Conservation (phyloP, 1,139 yeast species). For the Yamadazyma blattariae region DNA sequence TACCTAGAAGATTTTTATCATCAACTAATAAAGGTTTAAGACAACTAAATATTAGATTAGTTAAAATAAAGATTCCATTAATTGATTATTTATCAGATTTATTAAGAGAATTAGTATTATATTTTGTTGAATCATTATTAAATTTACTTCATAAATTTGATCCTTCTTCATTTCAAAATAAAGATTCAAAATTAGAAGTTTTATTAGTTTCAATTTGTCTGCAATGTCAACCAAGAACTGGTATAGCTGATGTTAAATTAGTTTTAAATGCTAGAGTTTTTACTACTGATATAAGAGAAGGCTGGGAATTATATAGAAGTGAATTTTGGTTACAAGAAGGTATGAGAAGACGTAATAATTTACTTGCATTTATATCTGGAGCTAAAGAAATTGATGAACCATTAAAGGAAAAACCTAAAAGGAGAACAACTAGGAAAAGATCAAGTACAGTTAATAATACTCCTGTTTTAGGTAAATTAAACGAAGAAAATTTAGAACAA, state of each 20-base stretch:
- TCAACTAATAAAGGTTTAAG: constrained; percentile 86
- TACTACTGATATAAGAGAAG: constrained; percentile 80
- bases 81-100: constrained; percentile 51
- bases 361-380: constrained; percentile 33
- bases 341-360: constrained; percentile 55
- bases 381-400: constrained; percentile 15
- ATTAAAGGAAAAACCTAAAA: constrained; percentile 33
- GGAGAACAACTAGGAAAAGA: constrained; percentile 34
- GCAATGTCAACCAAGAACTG: constrained; percentile 46
- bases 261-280: constrained; percentile 80
- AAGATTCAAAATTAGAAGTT: constrained; percentile 36
- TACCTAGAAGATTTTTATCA: constrained; percentile 73
- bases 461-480: constrained; percentile 17
- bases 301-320: constrained; percentile 91
- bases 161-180: constrained; percentile 33
- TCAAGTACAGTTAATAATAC: constrained; percentile 14
- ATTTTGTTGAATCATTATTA: constrained; percentile 26
- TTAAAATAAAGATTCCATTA: constrained; percentile 62
- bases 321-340: constrained; percentile 93
- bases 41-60: constrained; percentile 75
- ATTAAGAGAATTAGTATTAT: constrained; percentile 37
- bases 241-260: constrained; percentile 58
- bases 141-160: constrained; percentile 31
- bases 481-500: constrained; percentile 27
- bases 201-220: constrained; percentile 43